Evolutionary conservation across 2,329 filamentous ascomycete genomes (phyloP).

Genomic region (Trichophyton rubrum): DNA sequence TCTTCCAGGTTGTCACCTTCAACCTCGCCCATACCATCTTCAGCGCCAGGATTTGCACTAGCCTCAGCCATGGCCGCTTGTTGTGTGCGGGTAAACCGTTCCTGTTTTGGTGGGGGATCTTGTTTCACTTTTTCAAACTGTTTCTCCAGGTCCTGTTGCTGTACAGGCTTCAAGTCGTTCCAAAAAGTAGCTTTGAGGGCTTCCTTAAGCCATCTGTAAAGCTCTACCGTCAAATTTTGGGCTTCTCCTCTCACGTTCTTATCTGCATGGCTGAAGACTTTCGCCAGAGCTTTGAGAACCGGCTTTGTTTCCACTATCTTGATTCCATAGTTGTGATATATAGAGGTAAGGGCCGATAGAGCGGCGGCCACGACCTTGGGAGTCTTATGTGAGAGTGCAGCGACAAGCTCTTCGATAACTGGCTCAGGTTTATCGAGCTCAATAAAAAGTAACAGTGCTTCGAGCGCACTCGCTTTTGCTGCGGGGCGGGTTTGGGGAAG

Average conservation of each 20-base stretch:
- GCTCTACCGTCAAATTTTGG: constrained; percentile 78
- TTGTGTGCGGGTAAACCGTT: constrained; percentile 75
- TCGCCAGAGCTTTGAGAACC: constrained; percentile 74
- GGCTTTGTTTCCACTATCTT: constrained; percentile 89
- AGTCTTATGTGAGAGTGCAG: constrained; percentile 71
- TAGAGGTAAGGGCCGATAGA: constrained; percentile 62
- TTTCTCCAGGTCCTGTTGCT: constrained; percentile 86
- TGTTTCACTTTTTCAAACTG: constrained; percentile 88
- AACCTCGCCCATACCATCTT: constrained; percentile 46
- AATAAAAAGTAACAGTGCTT: constrained; percentile 76
- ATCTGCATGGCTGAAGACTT: constrained; percentile 89
- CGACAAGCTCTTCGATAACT: constrained; percentile 80
- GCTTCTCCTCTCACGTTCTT: constrained; percentile 95
- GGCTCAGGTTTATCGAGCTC: constrained; percentile 78
- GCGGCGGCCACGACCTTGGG: constrained; percentile 75
- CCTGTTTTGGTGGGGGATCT: constrained; percentile 77
- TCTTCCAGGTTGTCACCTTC: constrained; percentile 49
- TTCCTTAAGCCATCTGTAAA: constrained; percentile 93
- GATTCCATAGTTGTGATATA: constrained; percentile 90
- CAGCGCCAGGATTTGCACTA: constrained; percentile 38
- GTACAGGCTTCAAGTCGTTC: constrained; percentile 86
- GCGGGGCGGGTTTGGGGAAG: constrained; percentile 75
- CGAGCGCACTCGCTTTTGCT: constrained; percentile 74
- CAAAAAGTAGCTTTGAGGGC: constrained; percentile 98
- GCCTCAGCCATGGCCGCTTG: constrained; percentile 70